A percentile compares a stretch with the other conserved stretches of the same genome.
phyloP scores from a whole-genome alignment of 2,329 filamentous ascomycete species.

The Fusarium ramigenum region DNA sequence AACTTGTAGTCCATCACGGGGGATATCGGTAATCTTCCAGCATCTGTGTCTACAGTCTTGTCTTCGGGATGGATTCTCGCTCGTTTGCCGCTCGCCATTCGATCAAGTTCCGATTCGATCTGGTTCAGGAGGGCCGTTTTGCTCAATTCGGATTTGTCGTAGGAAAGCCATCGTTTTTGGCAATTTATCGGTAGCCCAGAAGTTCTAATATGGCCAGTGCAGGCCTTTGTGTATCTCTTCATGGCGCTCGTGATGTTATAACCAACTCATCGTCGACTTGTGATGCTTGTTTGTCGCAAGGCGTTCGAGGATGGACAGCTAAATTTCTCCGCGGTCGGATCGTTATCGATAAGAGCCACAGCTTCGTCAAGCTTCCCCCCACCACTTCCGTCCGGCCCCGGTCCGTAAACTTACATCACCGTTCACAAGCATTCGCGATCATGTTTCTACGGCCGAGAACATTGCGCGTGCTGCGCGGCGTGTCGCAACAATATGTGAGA shows the following conservation, averaged over 20 bases:
- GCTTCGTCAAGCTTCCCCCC: constrained; percentile 39
- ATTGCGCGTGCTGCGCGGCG: constrained; percentile 47
- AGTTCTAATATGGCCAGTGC: constrained; percentile 15
- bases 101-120: constrained; percentile 46
- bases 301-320: neutral
- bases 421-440: constrained; percentile 1
- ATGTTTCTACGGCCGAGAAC: constrained; percentile 47
- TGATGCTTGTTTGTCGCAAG: neutral
- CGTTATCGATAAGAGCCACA: constrained; percentile 29
- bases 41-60: constrained; percentile 57
- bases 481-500: constrained; percentile 50
- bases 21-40: constrained; percentile 61
- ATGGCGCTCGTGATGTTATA: constrained; percentile 35
- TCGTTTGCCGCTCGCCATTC: constrained; percentile 42
- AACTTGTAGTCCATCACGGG: constrained; percentile 63
- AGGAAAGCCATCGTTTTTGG: constrained; percentile 47
- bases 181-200: neutral
- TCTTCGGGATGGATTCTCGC: constrained; percentile 50
- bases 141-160: constrained; percentile 45
- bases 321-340: constrained; percentile 16
- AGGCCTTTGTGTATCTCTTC: constrained; percentile 40
- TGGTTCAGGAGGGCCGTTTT: constrained; percentile 44
- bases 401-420: constrained; percentile 12
- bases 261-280: constrained; percentile 26
- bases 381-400: constrained; percentile 34